Evolutionary conservation across 2,329 filamentous ascomycete genomes (phyloP).

Genomic region (Anisogramma anomala): DNA sequence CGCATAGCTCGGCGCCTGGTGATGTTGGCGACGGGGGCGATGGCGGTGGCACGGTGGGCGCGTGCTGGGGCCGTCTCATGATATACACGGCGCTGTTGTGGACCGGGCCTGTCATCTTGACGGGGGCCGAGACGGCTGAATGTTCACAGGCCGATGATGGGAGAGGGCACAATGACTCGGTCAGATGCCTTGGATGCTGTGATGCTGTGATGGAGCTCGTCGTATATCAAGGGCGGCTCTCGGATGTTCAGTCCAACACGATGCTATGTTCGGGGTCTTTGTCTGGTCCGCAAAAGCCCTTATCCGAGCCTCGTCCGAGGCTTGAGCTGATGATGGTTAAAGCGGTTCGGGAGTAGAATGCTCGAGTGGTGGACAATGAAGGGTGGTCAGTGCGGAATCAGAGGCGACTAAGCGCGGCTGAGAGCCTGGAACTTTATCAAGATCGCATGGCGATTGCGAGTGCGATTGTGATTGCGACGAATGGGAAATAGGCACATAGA

Average conservation of each 20-base stretch:
- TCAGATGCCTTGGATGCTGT: neutral
- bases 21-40: conserved; percentile 38
- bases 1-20: conserved; percentile 23
- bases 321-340: too few species aligned
- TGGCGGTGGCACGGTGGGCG: conserved; percentile 32
- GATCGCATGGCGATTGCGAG: conserved; percentile 1
- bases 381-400: neutral
- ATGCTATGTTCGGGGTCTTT: too few species aligned
- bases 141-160: neutral
- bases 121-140: neutral
- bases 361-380: neutral
- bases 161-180: neutral
- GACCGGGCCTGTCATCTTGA: conserved; percentile 25
- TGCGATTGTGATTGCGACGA: neutral
- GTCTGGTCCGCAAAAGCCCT: too few species aligned
- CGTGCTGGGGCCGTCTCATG: conserved; percentile 26
- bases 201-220: too few species aligned
- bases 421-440: neutral
- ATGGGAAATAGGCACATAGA: conserved; percentile 4
- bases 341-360: too few species aligned
- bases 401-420: neutral
- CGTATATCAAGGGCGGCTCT: too few species aligned
- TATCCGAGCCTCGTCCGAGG: too few species aligned
- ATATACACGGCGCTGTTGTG: conserved; percentile 42
- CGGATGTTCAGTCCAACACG: too few species aligned